phyloP scores from a whole-genome alignment of 768 basidiomycete species.

The Postia placenta region DNA sequence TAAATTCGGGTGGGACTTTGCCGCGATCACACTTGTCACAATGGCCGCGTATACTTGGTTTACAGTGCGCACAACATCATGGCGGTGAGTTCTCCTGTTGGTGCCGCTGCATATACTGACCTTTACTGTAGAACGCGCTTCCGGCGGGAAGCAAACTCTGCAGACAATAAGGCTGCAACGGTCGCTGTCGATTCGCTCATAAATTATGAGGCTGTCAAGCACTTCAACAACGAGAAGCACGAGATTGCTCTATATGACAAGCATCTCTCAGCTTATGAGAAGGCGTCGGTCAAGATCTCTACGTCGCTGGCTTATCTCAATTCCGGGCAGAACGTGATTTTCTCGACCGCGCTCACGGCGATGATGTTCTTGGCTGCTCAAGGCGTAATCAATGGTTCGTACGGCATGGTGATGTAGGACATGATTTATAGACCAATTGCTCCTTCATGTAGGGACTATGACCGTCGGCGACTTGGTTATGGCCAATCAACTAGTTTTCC shows the following conservation, averaged over 20 bases:
- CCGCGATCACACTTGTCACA: conserved; percentile 79
- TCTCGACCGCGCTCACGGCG: conserved; percentile 85
- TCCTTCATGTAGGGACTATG: conserved; percentile 72
- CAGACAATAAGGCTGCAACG: conserved; percentile 94
- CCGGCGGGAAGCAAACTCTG: conserved; percentile 90
- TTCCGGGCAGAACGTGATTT: conserved; percentile 96
- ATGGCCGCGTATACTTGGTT: conserved; percentile 96
- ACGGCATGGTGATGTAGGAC: no score
- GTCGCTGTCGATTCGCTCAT: conserved; percentile 93
- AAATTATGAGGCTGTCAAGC: conserved; percentile 99
- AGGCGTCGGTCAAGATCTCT: conserved; percentile 89
- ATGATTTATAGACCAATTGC: background rate
- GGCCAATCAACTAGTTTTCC: conserved; percentile 98
- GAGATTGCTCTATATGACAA: conserved; percentile 92
- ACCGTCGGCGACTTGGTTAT: conserved; percentile 98
- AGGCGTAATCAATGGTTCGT: conserved; percentile 80
- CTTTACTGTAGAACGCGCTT: conserved; percentile 66
- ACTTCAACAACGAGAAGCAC: conserved; percentile 95
- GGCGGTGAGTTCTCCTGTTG: conserved; percentile 55
- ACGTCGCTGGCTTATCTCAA: conserved; percentile 92
- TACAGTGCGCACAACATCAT: conserved; percentile 91
- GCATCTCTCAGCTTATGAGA: conserved; percentile 81
- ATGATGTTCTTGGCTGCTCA: conserved; percentile 98
- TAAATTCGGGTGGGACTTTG: conserved; percentile 97
- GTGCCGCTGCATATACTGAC: background rate